Percentiles rank a stretch among this genome's conserved stretches.
These are phyloP conservation scores for Xylaria hypoxylon DNA, from an alignment of 2,329 filamentous ascomycete species.

Conservation along the genomic window DNA sequence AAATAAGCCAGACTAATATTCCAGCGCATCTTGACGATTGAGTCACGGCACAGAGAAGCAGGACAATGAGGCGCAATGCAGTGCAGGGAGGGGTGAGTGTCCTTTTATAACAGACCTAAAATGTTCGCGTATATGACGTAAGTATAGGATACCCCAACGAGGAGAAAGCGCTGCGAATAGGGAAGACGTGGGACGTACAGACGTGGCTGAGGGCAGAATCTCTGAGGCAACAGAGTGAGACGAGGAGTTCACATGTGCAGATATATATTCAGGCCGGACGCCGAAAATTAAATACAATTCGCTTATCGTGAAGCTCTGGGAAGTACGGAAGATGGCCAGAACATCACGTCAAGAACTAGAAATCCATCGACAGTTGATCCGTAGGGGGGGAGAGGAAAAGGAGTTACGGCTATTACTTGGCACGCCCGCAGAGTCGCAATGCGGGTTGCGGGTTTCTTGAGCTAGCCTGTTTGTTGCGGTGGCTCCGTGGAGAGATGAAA, in stretches of 20 bases:
- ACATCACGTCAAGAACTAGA: constrained; percentile 31
- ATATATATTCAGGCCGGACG: constrained; percentile 14
- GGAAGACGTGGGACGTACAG: background rate
- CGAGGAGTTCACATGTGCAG: constrained; percentile 11
- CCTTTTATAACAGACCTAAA: background rate
- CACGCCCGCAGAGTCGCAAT: constrained; percentile 37
- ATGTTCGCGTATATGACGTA: constrained; percentile 14
- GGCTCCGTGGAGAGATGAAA: constrained; percentile 27
- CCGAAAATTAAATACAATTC: constrained; percentile 35
- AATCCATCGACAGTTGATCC: constrained; percentile 36
- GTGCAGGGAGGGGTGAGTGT: background rate
- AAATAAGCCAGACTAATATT: constrained; percentile 41
- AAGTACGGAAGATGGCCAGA: constrained; percentile 28
- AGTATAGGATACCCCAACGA: background rate
- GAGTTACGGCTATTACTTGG: constrained; percentile 37
- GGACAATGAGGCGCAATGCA: background rate
- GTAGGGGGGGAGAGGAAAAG: background rate
- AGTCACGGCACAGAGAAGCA: background rate
- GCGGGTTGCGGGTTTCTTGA: constrained; percentile 7
- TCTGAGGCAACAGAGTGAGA: constrained; percentile 12
- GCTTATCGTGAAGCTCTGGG: constrained; percentile 31
- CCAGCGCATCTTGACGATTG: constrained; percentile 44
- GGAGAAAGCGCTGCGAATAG: background rate
- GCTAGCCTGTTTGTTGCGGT: constrained; percentile 27
- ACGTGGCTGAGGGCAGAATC: background rate